Conservation (phyloP, 1,139 yeast genomes). For the Hansenula lynferdii region DNA sequence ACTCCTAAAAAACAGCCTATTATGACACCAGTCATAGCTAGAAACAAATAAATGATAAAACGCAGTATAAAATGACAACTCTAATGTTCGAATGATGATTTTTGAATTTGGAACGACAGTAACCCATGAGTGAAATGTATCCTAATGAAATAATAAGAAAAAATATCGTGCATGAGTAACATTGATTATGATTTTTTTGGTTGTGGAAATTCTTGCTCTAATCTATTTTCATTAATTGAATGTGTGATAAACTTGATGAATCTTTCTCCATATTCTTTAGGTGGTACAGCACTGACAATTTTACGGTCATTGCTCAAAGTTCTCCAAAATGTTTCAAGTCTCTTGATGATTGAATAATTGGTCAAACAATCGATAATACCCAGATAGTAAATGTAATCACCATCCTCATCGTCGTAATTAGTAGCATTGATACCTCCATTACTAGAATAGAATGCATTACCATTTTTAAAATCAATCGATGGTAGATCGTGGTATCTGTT, state of each 20-base stretch:
- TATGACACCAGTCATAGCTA: too few relatives aligned
- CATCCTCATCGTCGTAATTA: constrained; percentile 53
- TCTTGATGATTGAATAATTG: constrained; percentile 70
- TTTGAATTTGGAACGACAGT: too few relatives aligned
- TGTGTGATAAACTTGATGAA: constrained; percentile 60
- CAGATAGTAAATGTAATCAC: constrained; percentile 73
- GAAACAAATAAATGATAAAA: too few relatives aligned
- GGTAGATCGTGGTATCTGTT: constrained; percentile 37
- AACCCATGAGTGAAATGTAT: too few relatives aligned
- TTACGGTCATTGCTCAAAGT: constrained; percentile 62
- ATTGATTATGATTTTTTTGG: too few relatives aligned
- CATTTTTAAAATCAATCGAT: constrained; percentile 41
- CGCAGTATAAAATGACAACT: too few relatives aligned
- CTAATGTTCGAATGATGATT: too few relatives aligned
- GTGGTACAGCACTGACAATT: constrained; percentile 86
- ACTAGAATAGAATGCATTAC: constrained; percentile 65
- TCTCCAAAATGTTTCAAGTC: constrained; percentile 84
- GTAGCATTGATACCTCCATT: constrained; percentile 88
- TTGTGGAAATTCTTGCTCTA: constrained; percentile 5
- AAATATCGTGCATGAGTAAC: too few relatives aligned
- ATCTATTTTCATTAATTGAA: constrained; percentile 21
- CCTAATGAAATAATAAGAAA: too few relatives aligned
- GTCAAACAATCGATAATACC: constrained; percentile 96
- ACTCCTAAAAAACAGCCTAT: too few relatives aligned
- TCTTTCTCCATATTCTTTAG: constrained; percentile 83